These are phyloP conservation scores for Podospora pseudopauciseta DNA, from an alignment of 495 filamentous ascomycete species.

Conservation along the genomic window DNA sequence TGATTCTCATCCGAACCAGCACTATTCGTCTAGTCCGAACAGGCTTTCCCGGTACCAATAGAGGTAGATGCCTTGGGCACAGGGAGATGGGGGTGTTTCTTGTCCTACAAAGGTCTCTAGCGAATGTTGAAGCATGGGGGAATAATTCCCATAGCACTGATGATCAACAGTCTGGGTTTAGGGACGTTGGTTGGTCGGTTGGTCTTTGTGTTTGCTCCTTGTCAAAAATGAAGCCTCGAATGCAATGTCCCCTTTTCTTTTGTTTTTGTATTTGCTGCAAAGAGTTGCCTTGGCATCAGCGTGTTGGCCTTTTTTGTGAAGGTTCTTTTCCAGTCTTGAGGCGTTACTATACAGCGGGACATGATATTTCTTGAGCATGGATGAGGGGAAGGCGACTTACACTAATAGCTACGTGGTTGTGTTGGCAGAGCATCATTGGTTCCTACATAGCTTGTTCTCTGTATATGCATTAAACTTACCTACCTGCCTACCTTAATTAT, in stretches of 20 bases:
- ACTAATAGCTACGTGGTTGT: background rate
- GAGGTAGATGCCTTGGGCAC: background rate
- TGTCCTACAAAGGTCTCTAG: background rate
- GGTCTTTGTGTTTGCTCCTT: background rate
- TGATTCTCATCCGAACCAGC: slow-evolving; percentile 42
- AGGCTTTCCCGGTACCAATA: slow-evolving; percentile 32
- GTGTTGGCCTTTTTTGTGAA: slow-evolving; percentile 20
- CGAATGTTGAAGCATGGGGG: background rate
- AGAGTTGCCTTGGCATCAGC: slow-evolving; percentile 23
- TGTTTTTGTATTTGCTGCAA: slow-evolving; percentile 7
- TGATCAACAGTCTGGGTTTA: too few species aligned
- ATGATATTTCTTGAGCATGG: slow-evolving; percentile 3
- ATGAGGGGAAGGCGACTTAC: background rate
- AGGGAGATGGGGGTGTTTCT: background rate
- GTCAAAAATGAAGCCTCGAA: slow-evolving; percentile 4
- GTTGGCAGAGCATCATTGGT: background rate
- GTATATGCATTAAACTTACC: background rate
- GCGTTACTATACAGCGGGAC: background rate
- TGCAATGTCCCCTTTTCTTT: slow-evolving; percentile 10
- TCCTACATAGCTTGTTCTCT: background rate
- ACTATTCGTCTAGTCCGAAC: slow-evolving; percentile 40
- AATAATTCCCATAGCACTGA: background rate
- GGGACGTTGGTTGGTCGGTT: too few species aligned
- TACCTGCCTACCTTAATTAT: background rate
- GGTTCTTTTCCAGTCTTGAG: slow-evolving; percentile 7